These are phyloP conservation scores for Suillus alpinus DNA, from an alignment of 768 basidiomycete species.

Conservation along the genomic window DNA sequence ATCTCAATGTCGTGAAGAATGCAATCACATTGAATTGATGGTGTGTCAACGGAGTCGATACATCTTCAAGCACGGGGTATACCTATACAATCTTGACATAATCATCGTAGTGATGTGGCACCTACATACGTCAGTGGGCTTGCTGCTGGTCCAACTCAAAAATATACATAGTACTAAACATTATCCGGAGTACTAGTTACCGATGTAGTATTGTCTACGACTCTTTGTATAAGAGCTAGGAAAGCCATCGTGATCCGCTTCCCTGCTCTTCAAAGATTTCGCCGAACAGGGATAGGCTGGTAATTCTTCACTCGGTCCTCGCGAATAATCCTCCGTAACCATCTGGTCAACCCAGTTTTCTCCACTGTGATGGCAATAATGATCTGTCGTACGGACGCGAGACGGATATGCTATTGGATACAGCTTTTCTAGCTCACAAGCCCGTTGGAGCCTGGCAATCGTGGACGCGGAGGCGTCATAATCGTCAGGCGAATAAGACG, in stretches of 20 bases:
- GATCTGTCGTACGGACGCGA: not conserved
- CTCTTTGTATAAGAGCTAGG: not conserved
- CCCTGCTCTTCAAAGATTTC: not conserved
- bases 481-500: not conserved
- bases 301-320: not conserved
- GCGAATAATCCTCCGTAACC: not conserved
- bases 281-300: slow-evolving; percentile 1
- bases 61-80: too few relatives aligned
- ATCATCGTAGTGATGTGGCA: too few relatives aligned
- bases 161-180: not conserved
- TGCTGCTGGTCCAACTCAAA: not conserved
- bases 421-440: not conserved
- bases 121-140: too few relatives aligned
- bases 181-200: not conserved
- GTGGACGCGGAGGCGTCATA: not conserved
- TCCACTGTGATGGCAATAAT: not conserved
- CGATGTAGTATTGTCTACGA: not conserved
- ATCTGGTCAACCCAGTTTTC: not conserved
- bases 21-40: too few relatives aligned
- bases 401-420: not conserved
- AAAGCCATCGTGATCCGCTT: not conserved
- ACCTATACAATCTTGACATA: too few relatives aligned
- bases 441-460: not conserved
- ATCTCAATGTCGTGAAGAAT: too few relatives aligned
- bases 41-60: too few relatives aligned